These are phyloP conservation scores for Hamigera avellanea DNA, from an alignment of 495 filamentous ascomycete genomes.

Conservation along the genomic window DNA sequence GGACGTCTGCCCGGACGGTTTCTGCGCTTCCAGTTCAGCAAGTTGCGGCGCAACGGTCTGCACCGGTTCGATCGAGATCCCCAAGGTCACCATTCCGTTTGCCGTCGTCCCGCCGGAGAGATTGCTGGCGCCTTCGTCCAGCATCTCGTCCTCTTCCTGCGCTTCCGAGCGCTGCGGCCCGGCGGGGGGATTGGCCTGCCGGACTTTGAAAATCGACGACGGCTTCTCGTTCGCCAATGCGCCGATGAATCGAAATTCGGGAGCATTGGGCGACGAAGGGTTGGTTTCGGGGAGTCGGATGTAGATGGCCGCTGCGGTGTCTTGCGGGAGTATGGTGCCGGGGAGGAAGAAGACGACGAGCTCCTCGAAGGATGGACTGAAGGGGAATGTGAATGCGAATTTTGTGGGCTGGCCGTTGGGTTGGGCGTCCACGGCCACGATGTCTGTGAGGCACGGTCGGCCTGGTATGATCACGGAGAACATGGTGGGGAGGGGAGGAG, in stretches of 20 bases:
- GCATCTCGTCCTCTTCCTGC: slow-evolving; percentile 30
- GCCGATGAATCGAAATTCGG: slow-evolving; percentile 70
- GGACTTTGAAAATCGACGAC: slow-evolving; percentile 73
- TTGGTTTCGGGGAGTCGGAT: slow-evolving; percentile 47
- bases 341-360: slow-evolving; percentile 86
- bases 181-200: slow-evolving; percentile 8
- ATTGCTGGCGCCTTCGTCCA: slow-evolving; percentile 24
- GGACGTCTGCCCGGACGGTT: slow-evolving; percentile 11
- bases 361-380: slow-evolving; percentile 55
- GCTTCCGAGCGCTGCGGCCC: slow-evolving; percentile 15
- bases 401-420: slow-evolving; percentile 45
- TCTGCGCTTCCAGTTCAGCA: slow-evolving; percentile 38
- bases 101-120: slow-evolving; percentile 2
- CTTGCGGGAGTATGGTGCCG: slow-evolving; percentile 56
- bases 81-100: slow-evolving; percentile 49
- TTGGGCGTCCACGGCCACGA: slow-evolving; percentile 38
- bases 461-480: slow-evolving; percentile 48
- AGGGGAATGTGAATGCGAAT: slow-evolving; percentile 53
- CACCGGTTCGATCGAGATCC: slow-evolving; percentile 71
- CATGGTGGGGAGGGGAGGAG: slow-evolving; percentile 19
- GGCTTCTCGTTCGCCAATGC: slow-evolving; percentile 82
- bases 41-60: slow-evolving; percentile 60
- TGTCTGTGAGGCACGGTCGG: slow-evolving; percentile 49
- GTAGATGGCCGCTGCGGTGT: slow-evolving; percentile 82
- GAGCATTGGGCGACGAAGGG: slow-evolving; percentile 15